Evolutionary conservation across 225 moss, liverwort and hornwort species (phyloP), one percentile per base, ranked within the genome.

Genomic region (Rhytidiadelphus loreus): DNA sequence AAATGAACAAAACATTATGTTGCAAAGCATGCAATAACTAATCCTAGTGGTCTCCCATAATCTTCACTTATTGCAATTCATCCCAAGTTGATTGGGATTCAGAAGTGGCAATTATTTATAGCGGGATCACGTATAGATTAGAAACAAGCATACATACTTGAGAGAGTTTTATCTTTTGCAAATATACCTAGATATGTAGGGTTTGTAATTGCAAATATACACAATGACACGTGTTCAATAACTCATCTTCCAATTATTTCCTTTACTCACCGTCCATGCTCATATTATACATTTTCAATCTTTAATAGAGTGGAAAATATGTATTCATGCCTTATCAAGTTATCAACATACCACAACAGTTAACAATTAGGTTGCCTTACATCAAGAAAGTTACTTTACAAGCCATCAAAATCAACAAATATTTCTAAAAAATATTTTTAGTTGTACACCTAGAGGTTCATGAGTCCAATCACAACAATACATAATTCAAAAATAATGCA

Each of bases 51-150:
- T 0, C 20, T 32, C 55, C 4, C 6, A n/a, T 16, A 55, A 56
- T 55, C 37, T n/a, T n/a, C 16, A 25, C 16, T 55, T 33, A 75
- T 33, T 50, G 7, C 33, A 75, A 20, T 32, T 75, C 32, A 55
- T 23, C 15, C 24, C 23, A 37, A 77, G 9, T 24, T 25, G 24
- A 24, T 37, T 77, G 14, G 25, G 10, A 56, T n/a, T 16, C 16
- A 6, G 11, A 35, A 52, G 2, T 0, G 2, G 13, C 22, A 52
- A 76, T 35, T 35, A 52, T 23, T 33, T 53, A 1, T 6, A 53
- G 0, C 0, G 0, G 0, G 2, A 2, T 8, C 8, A 52, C 5
- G 0, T 35, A 2, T 52, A 35, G 12, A 52, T 76, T 52, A 5
- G 3, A 53, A 33, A 76, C 1, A 23, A 53, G 22, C 14, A 35